Evolutionary conservation across 768 basidiomycete species (phyloP).

Genomic region (Suillus weaverae): DNA sequence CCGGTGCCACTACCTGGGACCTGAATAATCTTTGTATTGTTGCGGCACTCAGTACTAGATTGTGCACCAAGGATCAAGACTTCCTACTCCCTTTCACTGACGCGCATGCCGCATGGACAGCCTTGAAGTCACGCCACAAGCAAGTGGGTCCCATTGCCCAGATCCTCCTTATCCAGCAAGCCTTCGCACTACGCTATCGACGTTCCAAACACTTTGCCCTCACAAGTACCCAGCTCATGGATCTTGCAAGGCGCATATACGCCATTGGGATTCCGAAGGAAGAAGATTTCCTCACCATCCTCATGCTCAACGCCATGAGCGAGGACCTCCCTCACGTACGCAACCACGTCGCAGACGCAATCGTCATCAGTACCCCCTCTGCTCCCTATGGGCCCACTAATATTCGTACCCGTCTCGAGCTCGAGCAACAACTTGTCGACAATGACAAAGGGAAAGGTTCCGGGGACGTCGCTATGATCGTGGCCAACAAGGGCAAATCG

Average conservation of each 20-base stretch:
- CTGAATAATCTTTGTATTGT: neutral
- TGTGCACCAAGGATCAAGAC: neutral
- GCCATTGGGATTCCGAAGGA: neutral
- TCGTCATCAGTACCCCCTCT: neutral
- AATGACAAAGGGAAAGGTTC: neutral
- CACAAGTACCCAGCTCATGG: neutral
- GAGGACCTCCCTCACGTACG: neutral
- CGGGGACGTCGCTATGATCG: neutral
- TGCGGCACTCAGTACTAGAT: neutral
- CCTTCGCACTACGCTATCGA: neutral
- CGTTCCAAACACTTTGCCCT: neutral
- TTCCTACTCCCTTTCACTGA: neutral
- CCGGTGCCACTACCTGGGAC: neutral
- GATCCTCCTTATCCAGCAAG: neutral
- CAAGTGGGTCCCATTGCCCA: neutral
- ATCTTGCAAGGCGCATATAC: neutral
- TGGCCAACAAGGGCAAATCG: neutral
- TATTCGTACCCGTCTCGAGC: neutral
- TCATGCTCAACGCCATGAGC: neutral
- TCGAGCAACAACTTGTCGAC: slow-evolving; percentile 2
- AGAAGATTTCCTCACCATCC: neutral
- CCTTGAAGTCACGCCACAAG: neutral
- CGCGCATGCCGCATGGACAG: neutral
- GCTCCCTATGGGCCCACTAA: neutral
- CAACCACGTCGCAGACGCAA: neutral